These are phyloP conservation scores for Peronospora tabacina DNA, from an alignment of 352 stramenopile species.

Conservation along the genomic window DNA sequence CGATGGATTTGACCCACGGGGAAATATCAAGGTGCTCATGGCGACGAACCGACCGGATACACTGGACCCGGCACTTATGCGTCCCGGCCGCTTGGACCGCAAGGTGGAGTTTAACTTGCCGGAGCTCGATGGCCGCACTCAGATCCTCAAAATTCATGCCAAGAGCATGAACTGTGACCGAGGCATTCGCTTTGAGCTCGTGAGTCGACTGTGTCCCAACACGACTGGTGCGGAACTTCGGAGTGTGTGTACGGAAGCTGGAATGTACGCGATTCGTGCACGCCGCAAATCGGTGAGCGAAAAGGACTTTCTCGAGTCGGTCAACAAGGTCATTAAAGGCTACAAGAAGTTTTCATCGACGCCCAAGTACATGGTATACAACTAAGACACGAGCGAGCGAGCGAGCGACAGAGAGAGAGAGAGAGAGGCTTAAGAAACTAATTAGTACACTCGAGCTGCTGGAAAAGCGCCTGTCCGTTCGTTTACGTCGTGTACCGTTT, in stretches of 20 bases:
- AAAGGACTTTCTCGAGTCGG: conserved; percentile 99
- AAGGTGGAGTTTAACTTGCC: conserved; percentile 99
- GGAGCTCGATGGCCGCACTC: conserved; percentile 95
- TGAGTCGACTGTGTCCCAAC: conserved; percentile 96
- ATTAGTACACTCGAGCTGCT: too few relatives aligned
- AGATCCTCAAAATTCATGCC: conserved; percentile 99
- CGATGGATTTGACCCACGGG: conserved; percentile 97
- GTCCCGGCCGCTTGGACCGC: conserved; percentile 91
- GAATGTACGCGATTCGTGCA: conserved; percentile 97
- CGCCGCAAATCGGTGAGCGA: conserved; percentile 97
- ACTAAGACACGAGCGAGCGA: too few relatives aligned
- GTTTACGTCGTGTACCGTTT: background rate
- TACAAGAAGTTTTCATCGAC: conserved; percentile 99
- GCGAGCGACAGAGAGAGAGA: too few relatives aligned
- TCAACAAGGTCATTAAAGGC: conserved; percentile 99
- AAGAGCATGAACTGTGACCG: conserved; percentile 99
- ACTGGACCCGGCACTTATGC: conserved; percentile 30
- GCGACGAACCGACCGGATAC: conserved; percentile 31
- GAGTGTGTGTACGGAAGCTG: conserved; percentile 97
- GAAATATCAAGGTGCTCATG: conserved; percentile 97
- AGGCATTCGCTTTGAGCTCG: conserved; percentile 98
- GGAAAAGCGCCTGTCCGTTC: too few relatives aligned
- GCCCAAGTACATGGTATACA: conserved; percentile 99
- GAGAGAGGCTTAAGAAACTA: too few relatives aligned
- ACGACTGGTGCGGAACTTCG: conserved; percentile 97